phyloP scores from a whole-genome alignment of 1,139 yeast genomes.

The Pichia sp. region DNA sequence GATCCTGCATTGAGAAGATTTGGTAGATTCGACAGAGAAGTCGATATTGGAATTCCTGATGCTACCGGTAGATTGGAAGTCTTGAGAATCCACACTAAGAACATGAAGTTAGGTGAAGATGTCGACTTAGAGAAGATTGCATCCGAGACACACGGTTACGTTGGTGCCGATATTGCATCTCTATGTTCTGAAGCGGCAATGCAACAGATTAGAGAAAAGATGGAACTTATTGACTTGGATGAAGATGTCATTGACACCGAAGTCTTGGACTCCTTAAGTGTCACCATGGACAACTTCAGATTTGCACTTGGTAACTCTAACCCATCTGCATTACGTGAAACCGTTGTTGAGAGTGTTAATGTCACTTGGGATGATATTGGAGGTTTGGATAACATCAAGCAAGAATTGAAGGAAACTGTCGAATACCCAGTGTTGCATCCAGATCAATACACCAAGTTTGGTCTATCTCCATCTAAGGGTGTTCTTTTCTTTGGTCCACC shows the following conservation, averaged over 20 bases:
- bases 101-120: constrained; percentile 93
- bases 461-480: constrained; percentile 96
- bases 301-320: constrained; percentile 97
- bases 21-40: constrained; percentile 99
- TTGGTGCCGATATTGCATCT: constrained; percentile 92
- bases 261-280: constrained; percentile 92
- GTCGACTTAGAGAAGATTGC: constrained; percentile 94
- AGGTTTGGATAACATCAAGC: constrained; percentile 91
- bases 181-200: constrained; percentile 98
- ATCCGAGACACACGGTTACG: constrained; percentile 93
- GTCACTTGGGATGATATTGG: constrained; percentile 99
- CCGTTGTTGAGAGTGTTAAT: constrained; percentile 96
- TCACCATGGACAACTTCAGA: constrained; percentile 97
- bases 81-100: constrained; percentile 87
- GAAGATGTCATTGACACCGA: constrained; percentile 99
- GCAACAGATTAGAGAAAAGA: constrained; percentile 98
- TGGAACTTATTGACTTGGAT: constrained; percentile 95
- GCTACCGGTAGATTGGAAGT: constrained; percentile 98
- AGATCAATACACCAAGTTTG: constrained; percentile 96
- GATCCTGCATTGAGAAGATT: constrained; percentile 98
- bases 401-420: constrained; percentile 96
- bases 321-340: constrained; percentile 98
- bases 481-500: constrained; percentile 99
- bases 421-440: constrained; percentile 99
- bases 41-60: constrained; percentile 98